phyloP scores from a whole-genome alignment of 1,139 yeast species.

The Candida anutae region DNA sequence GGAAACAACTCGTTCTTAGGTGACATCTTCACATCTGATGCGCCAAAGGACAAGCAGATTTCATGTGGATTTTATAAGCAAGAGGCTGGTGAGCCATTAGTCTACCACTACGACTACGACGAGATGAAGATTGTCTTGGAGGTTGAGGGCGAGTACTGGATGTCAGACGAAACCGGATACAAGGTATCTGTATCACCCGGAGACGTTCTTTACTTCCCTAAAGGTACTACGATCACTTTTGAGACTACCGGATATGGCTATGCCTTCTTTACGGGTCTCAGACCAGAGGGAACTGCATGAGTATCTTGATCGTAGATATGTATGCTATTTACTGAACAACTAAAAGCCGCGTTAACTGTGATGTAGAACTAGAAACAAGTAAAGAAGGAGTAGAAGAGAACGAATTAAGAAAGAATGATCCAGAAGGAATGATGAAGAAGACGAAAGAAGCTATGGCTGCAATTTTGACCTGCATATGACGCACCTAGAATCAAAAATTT shows the following conservation, averaged over 20 bases:
- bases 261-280: constrained; percentile 61
- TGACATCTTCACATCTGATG: constrained; percentile 52
- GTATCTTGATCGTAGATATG: too few relatives aligned
- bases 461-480: too few relatives aligned
- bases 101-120: constrained; percentile 56
- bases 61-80: constrained; percentile 63
- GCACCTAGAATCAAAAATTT: too few relatives aligned
- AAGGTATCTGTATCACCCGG: constrained; percentile 52
- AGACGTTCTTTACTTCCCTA: constrained; percentile 60
- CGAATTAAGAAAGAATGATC: too few relatives aligned
- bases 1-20: constrained; percentile 62
- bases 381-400: too few relatives aligned
- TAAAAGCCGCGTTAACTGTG: too few relatives aligned
- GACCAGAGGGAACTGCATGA: constrained; percentile 34
- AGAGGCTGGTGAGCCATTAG: constrained; percentile 59
- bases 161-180: constrained; percentile 56
- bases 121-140: constrained; percentile 66
- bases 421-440: too few relatives aligned
- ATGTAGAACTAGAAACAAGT: too few relatives aligned
- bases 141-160: constrained; percentile 54
- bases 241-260: constrained; percentile 52
- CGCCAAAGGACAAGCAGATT: constrained; percentile 50
- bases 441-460: too few relatives aligned
- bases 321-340: too few relatives aligned
- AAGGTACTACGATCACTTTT: constrained; percentile 62